These are phyloP conservation scores for Turnera subulata DNA, from an alignment of 345 rosid genomes.

Conservation along the genomic window DNA sequence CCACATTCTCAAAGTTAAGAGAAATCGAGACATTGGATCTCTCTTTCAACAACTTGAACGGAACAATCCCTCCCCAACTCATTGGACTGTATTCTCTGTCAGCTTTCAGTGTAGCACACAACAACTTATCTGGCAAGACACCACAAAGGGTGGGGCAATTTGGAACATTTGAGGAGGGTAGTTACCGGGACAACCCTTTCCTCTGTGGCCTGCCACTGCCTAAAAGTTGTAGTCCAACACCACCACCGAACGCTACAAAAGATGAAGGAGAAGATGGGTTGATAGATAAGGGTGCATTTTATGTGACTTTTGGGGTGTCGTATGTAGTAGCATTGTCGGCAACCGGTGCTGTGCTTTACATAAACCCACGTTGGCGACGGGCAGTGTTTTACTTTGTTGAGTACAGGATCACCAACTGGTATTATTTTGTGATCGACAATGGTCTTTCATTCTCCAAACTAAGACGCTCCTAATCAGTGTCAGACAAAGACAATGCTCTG, in stretches of 20 bases:
- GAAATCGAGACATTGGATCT: too few relatives aligned
- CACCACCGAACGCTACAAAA: background rate
- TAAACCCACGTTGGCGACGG: constrained; percentile 12
- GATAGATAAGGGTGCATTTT: constrained; percentile 6
- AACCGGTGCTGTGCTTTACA: background rate
- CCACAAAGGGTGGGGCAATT: constrained; percentile 13
- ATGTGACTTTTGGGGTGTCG: background rate
- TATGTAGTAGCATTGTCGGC: background rate
- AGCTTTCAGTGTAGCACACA: constrained; percentile 28
- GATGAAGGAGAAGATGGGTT: background rate
- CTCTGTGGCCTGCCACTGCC: constrained; percentile 25
- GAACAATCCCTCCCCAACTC: background rate
- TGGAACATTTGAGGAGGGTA: constrained; percentile 11
- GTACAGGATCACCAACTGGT: background rate
- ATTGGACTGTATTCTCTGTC: background rate
- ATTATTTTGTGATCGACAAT: constrained; percentile 11
- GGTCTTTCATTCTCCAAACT: background rate
- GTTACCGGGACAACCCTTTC: constrained; percentile 22
- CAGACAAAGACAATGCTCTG: too few relatives aligned
- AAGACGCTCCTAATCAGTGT: background rate
- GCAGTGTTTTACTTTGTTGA: constrained; percentile 10
- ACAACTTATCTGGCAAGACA: constrained; percentile 30
- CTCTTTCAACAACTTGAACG: too few relatives aligned
- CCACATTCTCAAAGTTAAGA: too few relatives aligned
- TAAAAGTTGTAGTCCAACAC: background rate